Evolutionary conservation across 2,329 filamentous ascomycete genomes (phyloP).

Genomic region (Monilinia fructicola): DNA sequence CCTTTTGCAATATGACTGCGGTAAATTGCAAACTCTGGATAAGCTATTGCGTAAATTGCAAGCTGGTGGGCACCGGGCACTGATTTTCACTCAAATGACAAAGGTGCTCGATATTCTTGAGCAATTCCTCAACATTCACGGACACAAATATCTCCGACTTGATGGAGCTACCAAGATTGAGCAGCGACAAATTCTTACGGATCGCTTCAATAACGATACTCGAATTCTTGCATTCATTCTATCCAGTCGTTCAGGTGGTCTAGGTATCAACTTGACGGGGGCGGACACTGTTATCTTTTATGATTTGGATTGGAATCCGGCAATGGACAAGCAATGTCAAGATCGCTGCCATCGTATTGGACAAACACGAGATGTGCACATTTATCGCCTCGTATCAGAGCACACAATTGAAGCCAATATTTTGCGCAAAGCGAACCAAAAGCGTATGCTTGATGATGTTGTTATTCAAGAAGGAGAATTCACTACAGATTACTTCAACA

Average conservation of each 20-base stretch:
- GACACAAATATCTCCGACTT: constrained; percentile 91
- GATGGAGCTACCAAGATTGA: constrained; percentile 97
- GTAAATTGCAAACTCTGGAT: constrained; percentile 89
- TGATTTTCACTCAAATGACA: constrained; percentile 99
- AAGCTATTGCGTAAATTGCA: constrained; percentile 83
- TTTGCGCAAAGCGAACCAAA: constrained; percentile 92
- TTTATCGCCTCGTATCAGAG: constrained; percentile 90
- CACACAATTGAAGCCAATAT: constrained; percentile 99
- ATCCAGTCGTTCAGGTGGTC: constrained; percentile 87
- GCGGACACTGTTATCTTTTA: constrained; percentile 99
- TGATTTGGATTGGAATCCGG: constrained; percentile 98
- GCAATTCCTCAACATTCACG: constrained; percentile 96
- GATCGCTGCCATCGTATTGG: constrained; percentile 96
- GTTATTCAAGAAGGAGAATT: constrained; percentile 98
- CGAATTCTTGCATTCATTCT: constrained; percentile 94
- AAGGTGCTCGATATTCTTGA: constrained; percentile 97
- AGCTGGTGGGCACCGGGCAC: constrained; percentile 82
- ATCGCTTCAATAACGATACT: constrained; percentile 93
- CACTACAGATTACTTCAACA: constrained; percentile 94
- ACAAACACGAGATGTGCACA: constrained; percentile 95
- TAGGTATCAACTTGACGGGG: constrained; percentile 95
- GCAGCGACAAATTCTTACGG: constrained; percentile 89
- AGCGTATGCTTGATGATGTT: constrained; percentile 95
- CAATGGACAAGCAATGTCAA: constrained; percentile 99
- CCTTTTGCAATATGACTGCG: constrained; percentile 95